Percentiles rank a stretch among this genome's conserved stretches.
Conservation (phyloP, 345 rosid species). For the Arabidopsis suecica region DNA sequence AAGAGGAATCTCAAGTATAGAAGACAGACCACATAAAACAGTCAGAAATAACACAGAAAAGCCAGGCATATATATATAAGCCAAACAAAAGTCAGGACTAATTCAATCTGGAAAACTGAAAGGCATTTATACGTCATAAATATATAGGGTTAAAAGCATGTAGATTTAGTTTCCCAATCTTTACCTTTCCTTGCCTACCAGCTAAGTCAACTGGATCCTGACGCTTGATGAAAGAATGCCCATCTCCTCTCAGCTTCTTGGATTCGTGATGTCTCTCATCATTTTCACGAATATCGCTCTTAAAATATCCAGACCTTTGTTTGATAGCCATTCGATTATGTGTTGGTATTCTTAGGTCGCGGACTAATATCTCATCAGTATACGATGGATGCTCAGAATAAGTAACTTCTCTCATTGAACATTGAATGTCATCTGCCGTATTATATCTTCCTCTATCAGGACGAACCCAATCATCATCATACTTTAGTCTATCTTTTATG, state of each 20-base stretch:
- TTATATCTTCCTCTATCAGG: slow-evolving; percentile 42
- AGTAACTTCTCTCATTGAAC: slow-evolving; percentile 41
- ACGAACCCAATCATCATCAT: slow-evolving; percentile 35
- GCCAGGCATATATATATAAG: slow-evolving; percentile 9
- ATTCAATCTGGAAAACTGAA: slow-evolving; percentile 27
- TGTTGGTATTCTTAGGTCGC: slow-evolving; percentile 37
- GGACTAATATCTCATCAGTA: slow-evolving; percentile 43
- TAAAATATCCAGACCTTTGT: slow-evolving; percentile 42
- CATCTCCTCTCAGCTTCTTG: slow-evolving; percentile 43
- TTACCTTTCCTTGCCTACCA: slow-evolving; percentile 71
- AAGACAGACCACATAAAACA: slow-evolving; percentile 22
- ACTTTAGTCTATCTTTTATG: slow-evolving; percentile 31
- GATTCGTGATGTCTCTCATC: slow-evolving; percentile 28
- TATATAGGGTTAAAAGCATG: slow-evolving; percentile 40
- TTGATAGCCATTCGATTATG: slow-evolving; percentile 36
- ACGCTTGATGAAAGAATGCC: slow-evolving; percentile 44
- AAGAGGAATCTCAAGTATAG: background rate
- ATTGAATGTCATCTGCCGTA: slow-evolving; percentile 32
- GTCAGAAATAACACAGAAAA: background rate
- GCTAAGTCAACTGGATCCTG: slow-evolving; percentile 52
- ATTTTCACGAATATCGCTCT: slow-evolving; percentile 43
- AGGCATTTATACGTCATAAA: slow-evolving; percentile 28
- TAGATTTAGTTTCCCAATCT: slow-evolving; percentile 45
- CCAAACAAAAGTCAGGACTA: slow-evolving; percentile 20
- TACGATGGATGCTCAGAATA: slow-evolving; percentile 42